Conservation (phyloP, 805 yeast species). For the Barnettozyma salicaria region DNA sequence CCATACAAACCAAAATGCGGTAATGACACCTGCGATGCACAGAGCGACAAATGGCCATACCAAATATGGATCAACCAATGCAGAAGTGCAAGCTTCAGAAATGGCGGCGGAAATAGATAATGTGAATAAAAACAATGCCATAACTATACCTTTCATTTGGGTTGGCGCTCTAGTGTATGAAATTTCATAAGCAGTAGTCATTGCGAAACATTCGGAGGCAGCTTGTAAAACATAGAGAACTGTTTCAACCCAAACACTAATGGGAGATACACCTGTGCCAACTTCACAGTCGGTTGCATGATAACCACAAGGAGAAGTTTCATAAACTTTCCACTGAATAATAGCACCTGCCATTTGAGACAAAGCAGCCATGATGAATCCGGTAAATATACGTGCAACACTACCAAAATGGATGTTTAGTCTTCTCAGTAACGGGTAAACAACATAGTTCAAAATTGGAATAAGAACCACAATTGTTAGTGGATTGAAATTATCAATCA, state of each 20-base stretch:
- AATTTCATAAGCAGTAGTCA: slow-evolving; percentile 73
- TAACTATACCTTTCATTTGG: slow-evolving; percentile 36
- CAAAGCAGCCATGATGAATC: slow-evolving; percentile 56
- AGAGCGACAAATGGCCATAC: slow-evolving; percentile 63
- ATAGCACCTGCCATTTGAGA: slow-evolving; percentile 39
- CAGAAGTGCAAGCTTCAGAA: slow-evolving; percentile 65
- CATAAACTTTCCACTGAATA: slow-evolving; percentile 62
- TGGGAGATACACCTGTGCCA: slow-evolving; percentile 24
- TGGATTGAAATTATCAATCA: slow-evolving; percentile 69
- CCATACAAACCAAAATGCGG: slow-evolving; percentile 49
- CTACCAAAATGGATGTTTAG: slow-evolving; percentile 54
- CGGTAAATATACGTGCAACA: slow-evolving; percentile 60
- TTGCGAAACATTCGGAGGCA: slow-evolving; percentile 68
- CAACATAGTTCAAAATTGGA: slow-evolving; percentile 54
- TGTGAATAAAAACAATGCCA: slow-evolving; percentile 55
- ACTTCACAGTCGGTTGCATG: slow-evolving; percentile 45
- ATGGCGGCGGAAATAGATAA: slow-evolving; percentile 70
- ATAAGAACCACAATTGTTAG: slow-evolving; percentile 69
- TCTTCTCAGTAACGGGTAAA: slow-evolving; percentile 48
- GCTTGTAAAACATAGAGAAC: slow-evolving; percentile 65
- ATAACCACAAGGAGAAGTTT: slow-evolving; percentile 67
- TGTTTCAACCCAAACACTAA: slow-evolving; percentile 63
- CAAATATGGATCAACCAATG: slow-evolving; percentile 60
- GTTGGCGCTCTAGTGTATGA: slow-evolving; percentile 79
- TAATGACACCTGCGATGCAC: slow-evolving; percentile 48